Evolutionary conservation across 768 basidiomycete species (phyloP), one percentile per base, ranked within the genome.

Genomic region (Pisolithus marmoratus): DNA sequence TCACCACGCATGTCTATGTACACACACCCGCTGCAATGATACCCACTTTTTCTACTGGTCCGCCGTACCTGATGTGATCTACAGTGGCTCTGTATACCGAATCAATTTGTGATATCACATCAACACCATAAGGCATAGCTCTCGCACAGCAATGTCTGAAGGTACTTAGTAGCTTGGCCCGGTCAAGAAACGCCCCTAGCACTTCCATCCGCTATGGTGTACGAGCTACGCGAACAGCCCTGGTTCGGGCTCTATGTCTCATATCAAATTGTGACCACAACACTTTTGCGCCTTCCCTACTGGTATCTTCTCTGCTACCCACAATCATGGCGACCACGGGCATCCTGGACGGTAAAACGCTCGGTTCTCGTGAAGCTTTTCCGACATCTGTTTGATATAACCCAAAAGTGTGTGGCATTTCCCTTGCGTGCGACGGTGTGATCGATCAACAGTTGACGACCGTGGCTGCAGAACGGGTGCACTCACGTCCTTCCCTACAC

Each of bases 291-390:
- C 36, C 40, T 63, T 15, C 64, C 64, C 3, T 63, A 54, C 43
- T 65, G 62, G 64, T 59, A 41, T 45, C 37, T 63, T 12, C 55
- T 55, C 29, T 54, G 54, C n/a, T 54, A 36, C 29, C 54, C 53
- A 1, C 51, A 20, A n/a, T 54, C 64, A 37, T 60, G 64, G 62
- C 58, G 64, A 38, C 57, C 64, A 0, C 56, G 64, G 41, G 27
- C 51, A 3, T 54, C 52, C 29, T 66, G 64, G 64, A 49, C 64
- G 2, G 41, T 66, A 24, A 55, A 57, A 15, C 60, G 62, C 20
- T 53, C 54, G 3, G 58, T 63, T 9, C 55, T 58, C 4, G 57
- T 63, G 36, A 55, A 15, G 19, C 8, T 63, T 5, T 55, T 65
- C 36, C 54, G 60, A 20, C 58, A 61, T 43, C 48, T 60, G 17